Evolutionary conservation across 306 rosid genomes (phyloP).

Genomic region (Spatholobus suberectus): DNA sequence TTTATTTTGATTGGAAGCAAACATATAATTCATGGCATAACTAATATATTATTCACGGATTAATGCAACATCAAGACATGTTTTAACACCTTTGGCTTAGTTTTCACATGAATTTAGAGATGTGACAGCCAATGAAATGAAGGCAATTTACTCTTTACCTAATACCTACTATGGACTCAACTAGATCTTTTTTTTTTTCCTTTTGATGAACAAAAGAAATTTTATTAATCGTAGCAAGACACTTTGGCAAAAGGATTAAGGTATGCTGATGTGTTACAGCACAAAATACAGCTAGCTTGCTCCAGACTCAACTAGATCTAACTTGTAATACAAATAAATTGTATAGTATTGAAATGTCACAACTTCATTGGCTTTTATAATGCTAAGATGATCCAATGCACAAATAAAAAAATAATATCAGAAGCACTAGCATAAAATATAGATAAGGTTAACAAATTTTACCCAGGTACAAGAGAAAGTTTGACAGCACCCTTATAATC

Average conservation of each 20-base stretch:
- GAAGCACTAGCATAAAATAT: background rate
- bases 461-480: constrained; percentile 80
- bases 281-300: no score
- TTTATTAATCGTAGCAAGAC: no score
- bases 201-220: no score
- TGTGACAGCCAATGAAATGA: background rate
- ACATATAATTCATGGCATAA: background rate
- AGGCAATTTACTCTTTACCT: background rate
- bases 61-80: constrained; percentile 3
- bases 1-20: background rate
- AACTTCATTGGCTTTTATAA: background rate
- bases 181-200: no score
- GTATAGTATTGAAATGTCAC: background rate
- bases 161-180: background rate
- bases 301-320: background rate
- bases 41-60: background rate
- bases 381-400: background rate
- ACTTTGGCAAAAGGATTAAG: no score
- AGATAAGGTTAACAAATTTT: constrained; percentile 32
- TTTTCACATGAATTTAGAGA: background rate
- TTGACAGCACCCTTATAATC: constrained; percentile 68
- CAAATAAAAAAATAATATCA: background rate
- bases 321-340: background rate
- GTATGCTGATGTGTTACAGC: no score
- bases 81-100: background rate